Evolutionary conservation across 805 yeast species (phyloP).

Genomic region (Myxozyma sirexii): DNA sequence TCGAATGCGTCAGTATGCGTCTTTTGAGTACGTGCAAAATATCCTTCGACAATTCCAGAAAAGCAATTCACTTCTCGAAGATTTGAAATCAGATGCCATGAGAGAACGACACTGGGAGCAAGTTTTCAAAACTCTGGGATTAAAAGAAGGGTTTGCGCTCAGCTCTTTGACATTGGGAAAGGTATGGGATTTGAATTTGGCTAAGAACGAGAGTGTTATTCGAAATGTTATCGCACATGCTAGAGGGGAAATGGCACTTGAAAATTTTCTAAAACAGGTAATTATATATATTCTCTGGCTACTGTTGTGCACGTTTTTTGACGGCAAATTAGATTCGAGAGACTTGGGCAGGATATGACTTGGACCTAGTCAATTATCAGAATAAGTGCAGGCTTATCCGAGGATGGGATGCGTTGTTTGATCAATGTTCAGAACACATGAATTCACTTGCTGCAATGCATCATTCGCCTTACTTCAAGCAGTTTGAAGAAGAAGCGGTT

Average conservation of each 20-base stretch:
- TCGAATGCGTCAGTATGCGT: constrained; percentile 65
- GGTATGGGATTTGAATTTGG: constrained; percentile 61
- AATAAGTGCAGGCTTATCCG: constrained; percentile 58
- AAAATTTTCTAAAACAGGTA: constrained; percentile 52
- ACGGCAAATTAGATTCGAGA: constrained; percentile 45
- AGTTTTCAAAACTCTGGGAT: constrained; percentile 10
- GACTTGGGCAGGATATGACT: constrained; percentile 58
- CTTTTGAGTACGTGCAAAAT: constrained; percentile 61
- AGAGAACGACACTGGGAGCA: constrained; percentile 68
- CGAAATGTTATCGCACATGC: constrained; percentile 62
- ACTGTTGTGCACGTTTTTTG: not conserved
- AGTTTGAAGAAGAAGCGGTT: constrained; percentile 60
- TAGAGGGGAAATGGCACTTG: constrained; percentile 68
- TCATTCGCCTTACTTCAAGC: constrained; percentile 60
- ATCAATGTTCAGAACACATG: constrained; percentile 61
- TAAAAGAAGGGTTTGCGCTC: constrained; percentile 38
- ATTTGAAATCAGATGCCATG: constrained; percentile 59
- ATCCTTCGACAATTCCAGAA: constrained; percentile 49
- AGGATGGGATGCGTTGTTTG: constrained; percentile 68
- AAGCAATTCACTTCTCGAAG: constrained; percentile 47
- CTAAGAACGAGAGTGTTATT: constrained; percentile 50
- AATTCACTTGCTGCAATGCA: constrained; percentile 69
- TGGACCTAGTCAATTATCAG: constrained; percentile 58
- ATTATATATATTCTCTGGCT: not conserved
- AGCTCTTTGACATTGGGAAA: constrained; percentile 54